Base-by-base conservation (phyloP, 1,284 basidiomycete species). In the Phellopilus nigrolimitatus region DNA sequence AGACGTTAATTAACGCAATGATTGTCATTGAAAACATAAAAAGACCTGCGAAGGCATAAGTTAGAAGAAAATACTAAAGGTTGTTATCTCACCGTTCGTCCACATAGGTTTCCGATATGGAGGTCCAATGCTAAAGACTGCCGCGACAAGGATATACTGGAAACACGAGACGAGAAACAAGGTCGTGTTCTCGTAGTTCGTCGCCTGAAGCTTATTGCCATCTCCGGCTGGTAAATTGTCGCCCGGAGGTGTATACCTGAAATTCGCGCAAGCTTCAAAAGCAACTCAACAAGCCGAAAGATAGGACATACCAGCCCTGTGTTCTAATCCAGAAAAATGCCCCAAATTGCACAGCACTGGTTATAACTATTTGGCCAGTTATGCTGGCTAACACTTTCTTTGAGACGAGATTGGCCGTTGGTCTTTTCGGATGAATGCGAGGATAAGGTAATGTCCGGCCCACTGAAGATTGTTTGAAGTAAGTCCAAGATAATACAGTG, bases 141-240 rank as follows among this genome's bases (percentile, higher is more conserved):
- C 94, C 9, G 95, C 95, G 6, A 97, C 91, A 36, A 98, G 75
- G 59, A 99, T 91, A 68, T 99, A 99, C 71, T 99, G 97, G 81
- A 98, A 99, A 57, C 91, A 95, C 2, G 95, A 97, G 45, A 98
- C 77, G 59, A 98, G 71, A 72, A 99, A 99, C 51, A 99, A 69
- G 6, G 81, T 81, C 6, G 95, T 88, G 68, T 99, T 99, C 67
- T 99, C 97, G 59, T 81, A 95, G 66, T 97, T 99, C 49, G 73
- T 80, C n/a, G 91, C 87, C 59, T 95, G 82, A 49, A 99, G 76
- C 62, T 93, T 82, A 65, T 89, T 80, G 46, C 80, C 82, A 52
- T 82, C 75, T 15, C 66, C 70, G 33, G 74, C 71, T 2, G 86
- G 82, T 33, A 80, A 70, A n/a, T 69, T 61, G 51, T 64, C 62